These are phyloP conservation scores for Sporothrix curviconia DNA, from an alignment of 2,329 filamentous ascomycete species.

Conservation along the genomic window DNA sequence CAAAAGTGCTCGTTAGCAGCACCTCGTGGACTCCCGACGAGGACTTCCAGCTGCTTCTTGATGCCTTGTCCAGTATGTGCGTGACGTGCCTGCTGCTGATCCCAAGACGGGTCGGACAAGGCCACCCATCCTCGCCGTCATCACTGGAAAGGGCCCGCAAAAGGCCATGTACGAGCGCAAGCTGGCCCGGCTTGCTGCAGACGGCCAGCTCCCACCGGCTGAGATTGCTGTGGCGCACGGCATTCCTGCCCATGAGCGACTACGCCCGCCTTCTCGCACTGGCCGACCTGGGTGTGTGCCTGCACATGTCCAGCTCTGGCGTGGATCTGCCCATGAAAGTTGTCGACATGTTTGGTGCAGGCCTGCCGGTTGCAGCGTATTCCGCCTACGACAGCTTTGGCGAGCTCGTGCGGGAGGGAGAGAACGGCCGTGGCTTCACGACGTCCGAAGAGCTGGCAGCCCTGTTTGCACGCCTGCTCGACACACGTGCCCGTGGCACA, in stretches of 20 bases:
- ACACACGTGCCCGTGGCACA: not conserved
- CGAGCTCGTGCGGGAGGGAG: slow-evolving; percentile 81
- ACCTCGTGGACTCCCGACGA: slow-evolving; percentile 98
- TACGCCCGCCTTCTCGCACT: slow-evolving; percentile 79
- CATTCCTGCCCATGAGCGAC: slow-evolving; percentile 77
- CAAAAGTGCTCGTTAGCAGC: slow-evolving; percentile 68
- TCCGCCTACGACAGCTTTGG: slow-evolving; percentile 78
- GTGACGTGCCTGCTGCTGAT: not conserved
- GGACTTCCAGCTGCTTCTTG: slow-evolving; percentile 82
- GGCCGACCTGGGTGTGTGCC: slow-evolving; percentile 81
- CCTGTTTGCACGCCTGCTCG: slow-evolving; percentile 61
- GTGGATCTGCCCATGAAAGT: slow-evolving; percentile 99
- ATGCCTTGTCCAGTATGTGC: slow-evolving; percentile 67
- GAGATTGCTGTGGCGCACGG: slow-evolving; percentile 68
- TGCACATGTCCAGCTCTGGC: slow-evolving; percentile 89
- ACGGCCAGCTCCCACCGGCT: slow-evolving; percentile 61
- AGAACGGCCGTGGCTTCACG: slow-evolving; percentile 81
- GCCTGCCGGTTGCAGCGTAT: slow-evolving; percentile 84
- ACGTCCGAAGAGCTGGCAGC: slow-evolving; percentile 58
- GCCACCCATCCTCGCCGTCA: slow-evolving; percentile 75
- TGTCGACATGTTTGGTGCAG: slow-evolving; percentile 96
- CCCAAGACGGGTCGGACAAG: no score
- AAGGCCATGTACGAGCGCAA: slow-evolving; percentile 65
- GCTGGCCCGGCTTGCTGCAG: slow-evolving; percentile 54
- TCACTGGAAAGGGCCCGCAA: slow-evolving; percentile 89